Evolutionary conservation across 192 early-diverging fungal species (phyloP), one percentile per base, ranked within the genome.

Genomic region (Coemansia sp.): DNA sequence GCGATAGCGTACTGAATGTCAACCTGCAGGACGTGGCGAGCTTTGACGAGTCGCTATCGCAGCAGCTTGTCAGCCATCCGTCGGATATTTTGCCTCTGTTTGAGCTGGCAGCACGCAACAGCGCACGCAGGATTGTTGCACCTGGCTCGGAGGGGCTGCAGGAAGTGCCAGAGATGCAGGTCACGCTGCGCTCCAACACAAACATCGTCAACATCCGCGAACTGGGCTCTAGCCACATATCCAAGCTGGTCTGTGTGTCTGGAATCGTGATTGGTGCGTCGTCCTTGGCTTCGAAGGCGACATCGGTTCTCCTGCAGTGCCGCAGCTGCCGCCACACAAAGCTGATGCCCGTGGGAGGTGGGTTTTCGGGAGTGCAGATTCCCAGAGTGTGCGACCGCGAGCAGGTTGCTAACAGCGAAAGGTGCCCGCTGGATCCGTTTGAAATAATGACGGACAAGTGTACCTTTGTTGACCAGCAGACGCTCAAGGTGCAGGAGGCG

Each of bases 191-290:
- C 18, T 95, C 94, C 21, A 91, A 89, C 69, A 91, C 93, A 52
- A 93, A 93, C 76, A 86, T 93, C 43, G 87, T 93, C 39, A 92
- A 93, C 56, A 94, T 99, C 58, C 87, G 98, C 69, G 89, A 93
- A 61, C 84, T 99, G 39, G 92, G 93, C 74, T 94, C 94, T 77
- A 71, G 86, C 67, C 47, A 67, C 13, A 96, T 99, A 65, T 93
- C 93, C 45, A 94, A 96, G 71, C 86, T 99, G 23, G 93, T 99
- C 62, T 92, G 94, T 47, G 87, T 99, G 61, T 90, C 94, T 11
- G 98, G 98, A 39, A 99, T 99, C 57, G 89, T 98, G 38, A 98
- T 99, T 63, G 91, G 91, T 7, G 94, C 96, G 4, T 92, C 93
- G 1, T 91, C 92, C 43, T 77, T 98, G 54, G 84, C 88, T 10